phyloP scores from a whole-genome alignment of 2,329 filamentous ascomycete species.

The Nothophoma quercina region DNA sequence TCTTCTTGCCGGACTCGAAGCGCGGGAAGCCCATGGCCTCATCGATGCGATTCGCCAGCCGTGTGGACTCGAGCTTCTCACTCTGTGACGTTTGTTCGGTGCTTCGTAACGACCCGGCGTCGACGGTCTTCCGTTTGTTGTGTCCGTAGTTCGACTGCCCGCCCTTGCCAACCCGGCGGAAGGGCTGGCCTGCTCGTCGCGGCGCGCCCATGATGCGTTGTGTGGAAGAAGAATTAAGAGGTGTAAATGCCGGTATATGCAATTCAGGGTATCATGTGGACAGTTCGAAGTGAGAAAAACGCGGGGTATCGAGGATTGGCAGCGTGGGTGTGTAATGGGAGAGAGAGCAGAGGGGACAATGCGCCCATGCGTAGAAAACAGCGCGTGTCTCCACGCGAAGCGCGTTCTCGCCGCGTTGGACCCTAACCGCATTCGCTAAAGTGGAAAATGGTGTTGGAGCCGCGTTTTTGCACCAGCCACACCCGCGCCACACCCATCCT shows the following conservation, averaged over 20 bases:
- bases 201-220: conserved; percentile 52
- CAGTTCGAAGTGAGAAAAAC: conserved; percentile 26
- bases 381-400: conserved; percentile 32
- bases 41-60: conserved; percentile 87
- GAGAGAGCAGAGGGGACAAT: conserved; percentile 24
- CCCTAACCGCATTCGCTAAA: conserved; percentile 32
- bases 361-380: conserved; percentile 19
- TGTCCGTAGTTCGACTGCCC: conserved; percentile 57
- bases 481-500: not conserved
- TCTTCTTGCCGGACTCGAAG: conserved; percentile 86
- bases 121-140: conserved; percentile 76
- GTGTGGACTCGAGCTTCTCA: conserved; percentile 87
- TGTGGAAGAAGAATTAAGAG: conserved; percentile 25
- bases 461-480: conserved; percentile 7
- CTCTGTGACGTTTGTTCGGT: conserved; percentile 89
- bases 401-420: conserved; percentile 19
- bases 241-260: conserved; percentile 32
- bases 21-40: conserved; percentile 93
- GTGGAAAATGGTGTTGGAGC: too few species aligned
- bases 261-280: conserved; percentile 43
- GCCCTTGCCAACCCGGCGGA: conserved; percentile 53
- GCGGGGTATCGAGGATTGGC: conserved; percentile 24
- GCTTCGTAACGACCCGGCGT: conserved; percentile 74
- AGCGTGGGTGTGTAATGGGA: conserved; percentile 19
- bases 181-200: conserved; percentile 51